Evolutionary conservation across 148 eudicot species (phyloP).

Genomic region (Silene latifolia): DNA sequence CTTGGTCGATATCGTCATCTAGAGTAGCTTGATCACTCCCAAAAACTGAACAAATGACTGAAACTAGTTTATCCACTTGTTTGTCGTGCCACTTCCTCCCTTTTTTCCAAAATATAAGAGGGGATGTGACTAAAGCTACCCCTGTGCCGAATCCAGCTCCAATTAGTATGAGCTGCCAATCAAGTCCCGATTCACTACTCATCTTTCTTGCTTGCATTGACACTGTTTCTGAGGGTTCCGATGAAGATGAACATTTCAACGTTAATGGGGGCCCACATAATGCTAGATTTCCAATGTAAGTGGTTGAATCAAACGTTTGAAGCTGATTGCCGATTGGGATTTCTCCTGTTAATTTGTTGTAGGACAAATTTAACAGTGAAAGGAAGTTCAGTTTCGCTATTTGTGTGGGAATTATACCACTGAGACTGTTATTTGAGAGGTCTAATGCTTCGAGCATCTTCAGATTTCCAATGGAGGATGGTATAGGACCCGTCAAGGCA

Average conservation of each 20-base stretch:
- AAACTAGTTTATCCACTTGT: constrained; percentile 9
- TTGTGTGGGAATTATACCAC: constrained; percentile 27
- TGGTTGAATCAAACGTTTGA: constrained; percentile 6
- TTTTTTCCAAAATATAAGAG: constrained; percentile 23
- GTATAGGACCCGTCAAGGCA: constrained; percentile 27
- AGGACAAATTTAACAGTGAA: constrained; percentile 20
- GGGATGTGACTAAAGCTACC: constrained; percentile 13
- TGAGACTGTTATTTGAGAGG: constrained; percentile 29
- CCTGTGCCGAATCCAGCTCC: constrained; percentile 27
- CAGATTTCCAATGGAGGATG: constrained; percentile 28
- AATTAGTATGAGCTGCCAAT: constrained; percentile 17
- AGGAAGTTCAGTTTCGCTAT: constrained; percentile 21
- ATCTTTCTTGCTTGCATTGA: constrained; percentile 3
- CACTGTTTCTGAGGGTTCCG: neutral
- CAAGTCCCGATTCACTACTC: neutral
- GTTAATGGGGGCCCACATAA: constrained; percentile 29
- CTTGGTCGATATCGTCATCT: constrained; percentile 21
- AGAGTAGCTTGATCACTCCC: constrained; percentile 27
- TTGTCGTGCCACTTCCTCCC: constrained; percentile 15
- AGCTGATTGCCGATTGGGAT: constrained; percentile 27
- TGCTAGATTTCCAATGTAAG: constrained; percentile 28
- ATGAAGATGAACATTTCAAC: neutral
- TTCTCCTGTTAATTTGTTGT: constrained; percentile 21
- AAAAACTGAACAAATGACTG: constrained; percentile 24
- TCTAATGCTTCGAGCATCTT: constrained; percentile 34